Percentiles rank a stretch among this genome's conserved stretches.
These are phyloP conservation scores for Daldinia vernicosa DNA, from an alignment of 495 filamentous ascomycete genomes.

Conservation along the genomic window DNA sequence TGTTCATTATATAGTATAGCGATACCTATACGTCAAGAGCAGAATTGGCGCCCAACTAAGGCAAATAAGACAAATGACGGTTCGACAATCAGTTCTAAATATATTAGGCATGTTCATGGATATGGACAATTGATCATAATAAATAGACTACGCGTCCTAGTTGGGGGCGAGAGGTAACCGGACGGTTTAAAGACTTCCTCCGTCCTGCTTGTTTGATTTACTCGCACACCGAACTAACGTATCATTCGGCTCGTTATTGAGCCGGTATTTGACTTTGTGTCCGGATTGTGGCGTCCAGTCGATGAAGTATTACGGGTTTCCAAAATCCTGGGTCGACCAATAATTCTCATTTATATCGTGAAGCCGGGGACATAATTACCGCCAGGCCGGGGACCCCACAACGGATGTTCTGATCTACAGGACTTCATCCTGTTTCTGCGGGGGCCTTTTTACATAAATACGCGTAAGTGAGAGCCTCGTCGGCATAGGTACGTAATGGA, in stretches of 20 bases:
- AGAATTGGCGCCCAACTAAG: not conserved
- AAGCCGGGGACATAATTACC: not conserved
- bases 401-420: not conserved
- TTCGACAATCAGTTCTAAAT: not conserved
- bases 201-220: not conserved
- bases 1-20: not conserved
- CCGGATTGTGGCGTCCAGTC: not conserved
- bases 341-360: not conserved
- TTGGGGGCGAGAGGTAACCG: not conserved
- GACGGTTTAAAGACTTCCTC: not conserved
- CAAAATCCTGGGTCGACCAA: not conserved
- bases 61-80: not conserved
- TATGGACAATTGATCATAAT: not conserved
- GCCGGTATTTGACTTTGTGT: not conserved
- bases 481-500: not conserved
- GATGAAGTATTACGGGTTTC: not conserved
- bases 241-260: not conserved
- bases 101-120: not conserved
- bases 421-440: not conserved
- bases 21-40: not conserved
- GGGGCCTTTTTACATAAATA: not conserved
- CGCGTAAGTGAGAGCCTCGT: not conserved
- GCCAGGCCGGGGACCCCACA: constrained; percentile 1
- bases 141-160: not conserved
- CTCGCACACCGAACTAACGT: not conserved